Evolutionary conservation across 2,329 filamentous ascomycete genomes (phyloP).

Genomic region (Hymenoscyphus infarciens): DNA sequence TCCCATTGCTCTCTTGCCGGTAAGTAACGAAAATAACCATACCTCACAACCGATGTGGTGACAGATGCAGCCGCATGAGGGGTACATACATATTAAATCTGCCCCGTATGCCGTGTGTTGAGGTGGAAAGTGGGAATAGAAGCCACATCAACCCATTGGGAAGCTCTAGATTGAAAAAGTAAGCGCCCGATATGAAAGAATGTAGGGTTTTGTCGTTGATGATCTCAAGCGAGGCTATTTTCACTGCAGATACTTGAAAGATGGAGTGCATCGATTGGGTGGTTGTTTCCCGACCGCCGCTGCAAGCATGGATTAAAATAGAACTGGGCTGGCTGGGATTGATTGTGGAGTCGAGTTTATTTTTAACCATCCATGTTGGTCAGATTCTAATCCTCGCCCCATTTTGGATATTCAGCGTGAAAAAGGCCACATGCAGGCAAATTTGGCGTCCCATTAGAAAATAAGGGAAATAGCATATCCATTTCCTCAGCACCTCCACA

Average conservation of each 20-base stretch:
- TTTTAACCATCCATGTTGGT: not conserved
- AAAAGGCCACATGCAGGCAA: not conserved
- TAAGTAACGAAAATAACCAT: slow-evolving; percentile 4
- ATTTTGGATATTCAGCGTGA: not conserved
- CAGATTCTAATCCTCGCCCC: not conserved
- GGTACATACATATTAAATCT: slow-evolving; percentile 3
- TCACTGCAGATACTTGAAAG: not conserved
- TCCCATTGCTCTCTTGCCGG: not conserved
- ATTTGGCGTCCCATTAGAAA: not conserved
- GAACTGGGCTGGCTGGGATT: not conserved
- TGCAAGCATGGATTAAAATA: not conserved
- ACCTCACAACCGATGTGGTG: not conserved
- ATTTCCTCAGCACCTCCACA: no score
- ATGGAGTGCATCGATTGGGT: not conserved
- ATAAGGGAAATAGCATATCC: not conserved
- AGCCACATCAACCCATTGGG: slow-evolving; percentile 6
- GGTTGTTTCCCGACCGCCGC: not conserved
- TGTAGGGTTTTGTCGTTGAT: not conserved
- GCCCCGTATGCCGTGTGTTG: not conserved
- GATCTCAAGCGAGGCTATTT: not conserved
- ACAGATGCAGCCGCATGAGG: slow-evolving; percentile 1
- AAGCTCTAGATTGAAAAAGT: not conserved
- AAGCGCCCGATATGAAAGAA: not conserved
- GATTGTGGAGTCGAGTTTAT: not conserved
- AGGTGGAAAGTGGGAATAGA: slow-evolving; percentile 5